Evolutionary conservation across 164 flowering plant genomes (phyloP), one percentile per base, ranked within the genome.

Genomic region (Tinospora cordifolia): DNA sequence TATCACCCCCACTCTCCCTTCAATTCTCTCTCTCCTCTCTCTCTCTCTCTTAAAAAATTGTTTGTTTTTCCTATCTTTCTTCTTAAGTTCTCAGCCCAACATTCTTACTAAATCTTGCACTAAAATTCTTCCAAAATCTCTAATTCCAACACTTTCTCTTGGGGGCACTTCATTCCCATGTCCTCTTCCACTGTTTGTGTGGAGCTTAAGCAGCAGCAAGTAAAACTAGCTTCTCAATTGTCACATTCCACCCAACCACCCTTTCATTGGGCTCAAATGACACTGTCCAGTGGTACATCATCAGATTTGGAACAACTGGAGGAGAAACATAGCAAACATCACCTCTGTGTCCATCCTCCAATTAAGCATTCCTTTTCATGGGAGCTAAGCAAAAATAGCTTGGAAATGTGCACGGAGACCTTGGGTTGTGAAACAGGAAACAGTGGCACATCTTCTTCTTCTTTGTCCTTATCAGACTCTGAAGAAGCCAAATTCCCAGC

Each of bases 341-440:
- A 74, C 27, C 79, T 75, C 8, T 88, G 84, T 49, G 79, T 88
- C 13, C 92, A 85, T 47, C 92, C 92, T 11, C 76, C 76, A 0
- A 74, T 26, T 3, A 86, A 80, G 79, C 82, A 79, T 59, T 80
- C 86, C 7, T 34, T 79, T 8, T 34, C 80, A 9, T 77, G 81
- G 1, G 62, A 36, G 54, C 83, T 90, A 3, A 84, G 83, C 65
- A 71, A 75, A n/a, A 81, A 78, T 65, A 87, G 93, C 83, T 75
- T 90, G 63, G 82, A 85, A 70, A 79, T 90, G 86, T 90, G 96
- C 82, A 90, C 96, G 0, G 93, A 90, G 79, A 81, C 81, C 66
- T 75, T 88, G 62, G 90, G 93, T 6, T 80, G 84, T 58, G 96
- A 90, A 70, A 87, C 90, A 0, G 96, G 96, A 10, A 81, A 71